Base-by-base conservation (phyloP, 441 rosid species). In the Gossypium lobatum region DNA sequence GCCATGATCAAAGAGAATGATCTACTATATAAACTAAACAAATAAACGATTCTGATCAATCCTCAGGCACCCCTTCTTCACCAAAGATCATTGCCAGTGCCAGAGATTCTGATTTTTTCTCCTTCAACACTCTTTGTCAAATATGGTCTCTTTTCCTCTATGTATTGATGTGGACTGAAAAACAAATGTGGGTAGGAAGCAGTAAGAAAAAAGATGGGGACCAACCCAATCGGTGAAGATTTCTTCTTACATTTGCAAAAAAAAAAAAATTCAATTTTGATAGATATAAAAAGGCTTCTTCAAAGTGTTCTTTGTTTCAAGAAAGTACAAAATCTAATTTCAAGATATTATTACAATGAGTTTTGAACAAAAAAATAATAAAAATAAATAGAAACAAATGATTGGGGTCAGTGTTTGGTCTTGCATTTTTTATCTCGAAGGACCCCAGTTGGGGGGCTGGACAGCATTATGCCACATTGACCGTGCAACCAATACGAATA, bases 401-500 rank as follows among this genome's bases (percentile, higher is more conserved):
- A 71, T 4, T 9, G 59, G 2, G 16, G 23, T n/a, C 2, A 93
- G 26, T 89, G 97, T 84, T 85, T 89, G 0, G 93, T 89, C 75
- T 23, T 77, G 86, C 97, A 94, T 62, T 72, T 77, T 71, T 83
- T 82, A 48, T 72, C 89, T 81, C 77, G 79, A 37, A 91, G 64
- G 37, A 87, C 85, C 7, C 97, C 97, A 8, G 61, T 62, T 1
- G 98, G 97, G 77, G 97, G 97, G 34, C 75, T 83, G 21, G 88
- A 77, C 52, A 91, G 64, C 76, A 80, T 3, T 52, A 91, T 78
- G 11, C 73, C 72, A 80, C 97, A 92, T 18, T 77, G 84, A 14
- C 86, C 82, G 58, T 90, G 86, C 18, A 91, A 68, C 83, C 88
- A 72, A 73, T 94, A 89, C 18, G 97, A 87, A 82, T 92, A 94